Evolutionary conservation across 2,329 filamentous ascomycete genomes (phyloP), one percentile per base, ranked within the genome.

Genomic region (Nannizzia gypsea): DNA sequence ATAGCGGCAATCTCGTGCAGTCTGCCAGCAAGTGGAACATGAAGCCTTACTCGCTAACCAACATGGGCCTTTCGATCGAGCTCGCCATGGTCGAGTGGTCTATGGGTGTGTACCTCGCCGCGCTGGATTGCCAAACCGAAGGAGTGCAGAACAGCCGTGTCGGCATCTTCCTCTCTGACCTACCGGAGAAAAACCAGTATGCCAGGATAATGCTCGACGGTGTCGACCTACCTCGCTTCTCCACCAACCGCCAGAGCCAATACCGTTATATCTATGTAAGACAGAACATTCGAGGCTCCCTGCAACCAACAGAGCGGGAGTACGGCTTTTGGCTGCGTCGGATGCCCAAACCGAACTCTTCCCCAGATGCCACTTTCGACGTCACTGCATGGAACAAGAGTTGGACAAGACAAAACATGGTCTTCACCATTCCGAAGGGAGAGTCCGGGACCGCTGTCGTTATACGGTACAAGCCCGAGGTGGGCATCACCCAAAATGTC

Each of bases 51-150:
- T 38, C 52, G 5, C 56, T 57, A 20, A 60, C 59, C 13, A 60
- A 60, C 59, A 40, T 26, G 24, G 50, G 52, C 15, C 59, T 57
- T 13, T 26, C 56, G 34, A 60, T 60, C 31, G 24, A 20, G 22
- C 52, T 57, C 15, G 13, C 59, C 22, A 56, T 56, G 44, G 22
- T 50, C 22, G 44, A 50, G 20, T 66, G 63, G 64, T 63, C 59
- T 8, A 66, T 65, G 64, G 62, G 65, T 3, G 63, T 58, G 0
- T 67, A 65, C 44, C 46, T 67, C 3, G 64, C 63, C 2, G 61
- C 61, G 9, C 62, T 67, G 6, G 66, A 66, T 48, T 66, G 62
- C 13, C 17, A 55, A 38, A 42, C 20, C 15, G 36, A 56, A 31
- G 38, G 48, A 26, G 44, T 26, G 9, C 6, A 26, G 36, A 59